Evolutionary conservation across 352 stramenopile species (phyloP), one percentile per base, ranked within the genome.

Genomic region (Blastocystis sp.): DNA sequence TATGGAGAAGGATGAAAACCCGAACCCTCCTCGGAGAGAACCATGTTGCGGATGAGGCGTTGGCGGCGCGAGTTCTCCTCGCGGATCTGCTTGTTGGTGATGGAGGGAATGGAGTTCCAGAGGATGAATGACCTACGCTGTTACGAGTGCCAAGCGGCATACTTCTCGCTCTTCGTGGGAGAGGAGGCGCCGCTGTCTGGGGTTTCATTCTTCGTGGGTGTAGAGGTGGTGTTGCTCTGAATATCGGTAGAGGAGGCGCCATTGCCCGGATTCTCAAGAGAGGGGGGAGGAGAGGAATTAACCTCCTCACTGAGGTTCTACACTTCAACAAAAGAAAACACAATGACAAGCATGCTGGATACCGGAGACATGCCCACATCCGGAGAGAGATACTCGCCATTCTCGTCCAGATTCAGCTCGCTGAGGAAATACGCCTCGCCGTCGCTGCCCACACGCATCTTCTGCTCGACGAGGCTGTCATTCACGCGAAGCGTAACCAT

Each of bases 41-140:
- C 41, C 56, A 84, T 84, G 38, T 84, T 84, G 48, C 74, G 74
- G 45, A 84, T 84, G 45, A 84, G 61, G 14, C 43, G 74, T 17
- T 67, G n/a, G 9, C 74, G 74, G 34, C 60, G 52, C 1, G 28
- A 52, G 10, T 69, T 84, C 17, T 84, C 74, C 9, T 84, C 74
- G 34, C 40, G 74, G 61, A 84, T 28, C 43, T 84, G 74, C 74
- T 84, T 84, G 53, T 84, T 84, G 48, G 56, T 66, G 53, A 84
- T 66, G 40, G 74, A 43, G 2, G 74, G 74, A 11, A 84, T 69
- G 45, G 74, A 69, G 41, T 84, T 84, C 74, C 74, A 84, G 34
- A 67, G 23, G 23, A 84, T 52, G 23, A 69, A 84, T 2, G 52
- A 17, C 43, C 56, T 84, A 38, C 14, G 14, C 5, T 7, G 48